phyloP scores from a whole-genome alignment of 257 asterid species.

The Fraxinus americana region DNA sequence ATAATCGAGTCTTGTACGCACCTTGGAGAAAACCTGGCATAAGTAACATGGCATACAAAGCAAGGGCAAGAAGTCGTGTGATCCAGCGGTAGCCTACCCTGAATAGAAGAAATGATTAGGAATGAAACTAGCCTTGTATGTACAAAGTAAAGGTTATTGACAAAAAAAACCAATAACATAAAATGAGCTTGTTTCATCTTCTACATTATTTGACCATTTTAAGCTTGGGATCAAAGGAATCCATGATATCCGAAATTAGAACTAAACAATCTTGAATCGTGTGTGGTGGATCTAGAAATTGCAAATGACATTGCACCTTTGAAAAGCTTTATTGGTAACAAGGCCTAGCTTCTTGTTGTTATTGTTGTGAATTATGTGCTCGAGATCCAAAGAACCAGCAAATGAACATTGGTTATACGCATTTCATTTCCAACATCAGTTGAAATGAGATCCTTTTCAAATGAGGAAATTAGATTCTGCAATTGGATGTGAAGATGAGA shows the following conservation, averaged over 20 bases:
- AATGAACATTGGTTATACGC: constrained; percentile 20
- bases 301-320: neutral
- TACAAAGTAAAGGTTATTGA: neutral
- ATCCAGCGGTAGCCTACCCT: constrained; percentile 99
- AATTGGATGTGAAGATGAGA: constrained; percentile 10
- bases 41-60: constrained; percentile 79
- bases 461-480: constrained; percentile 8
- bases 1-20: constrained; percentile 26
- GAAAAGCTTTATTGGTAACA: neutral
- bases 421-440: constrained; percentile 4
- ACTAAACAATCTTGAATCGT: constrained; percentile 15
- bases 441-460: neutral
- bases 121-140: constrained; percentile 3
- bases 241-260: constrained; percentile 5
- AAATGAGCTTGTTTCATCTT: neutral
- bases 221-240: constrained; percentile 15
- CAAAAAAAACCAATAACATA: constrained; percentile 1
- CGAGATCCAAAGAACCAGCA: constrained; percentile 18
- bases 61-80: constrained; percentile 76
- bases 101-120: constrained; percentile 50
- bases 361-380: neutral
- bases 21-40: constrained; percentile 99
- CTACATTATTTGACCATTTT: neutral
- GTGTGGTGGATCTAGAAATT: constrained; percentile 11
- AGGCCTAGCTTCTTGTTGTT: neutral